Conservation (phyloP, 441 rosid species). For the Eutrema salsugineum region DNA sequence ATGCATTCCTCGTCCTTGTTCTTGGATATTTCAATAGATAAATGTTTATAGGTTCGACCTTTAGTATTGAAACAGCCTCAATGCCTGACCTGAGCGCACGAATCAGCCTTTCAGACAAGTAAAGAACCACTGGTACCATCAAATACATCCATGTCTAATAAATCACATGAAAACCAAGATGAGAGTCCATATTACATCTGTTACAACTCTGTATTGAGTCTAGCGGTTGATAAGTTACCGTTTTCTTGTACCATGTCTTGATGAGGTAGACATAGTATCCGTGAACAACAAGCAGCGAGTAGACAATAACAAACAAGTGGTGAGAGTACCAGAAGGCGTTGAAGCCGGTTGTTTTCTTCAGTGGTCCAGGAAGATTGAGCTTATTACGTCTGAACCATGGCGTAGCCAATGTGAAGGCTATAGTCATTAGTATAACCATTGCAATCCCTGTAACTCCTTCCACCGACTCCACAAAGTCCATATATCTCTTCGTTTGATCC, state of each 20-base stretch:
- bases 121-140: conserved; percentile 55
- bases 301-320: conserved; percentile 61
- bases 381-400: conserved; percentile 56
- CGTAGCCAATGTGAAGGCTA: conserved; percentile 56
- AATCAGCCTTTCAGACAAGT: conserved; percentile 47
- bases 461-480: conserved; percentile 42
- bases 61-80: conserved; percentile 50
- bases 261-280: conserved; percentile 49
- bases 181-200: background rate
- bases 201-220: background rate
- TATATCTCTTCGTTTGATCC: conserved; percentile 39
- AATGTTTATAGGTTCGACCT: conserved; percentile 37
- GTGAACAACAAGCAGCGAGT: conserved; percentile 48
- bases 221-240: conserved; percentile 27
- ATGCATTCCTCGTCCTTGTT: background rate
- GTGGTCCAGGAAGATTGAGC: conserved; percentile 46
- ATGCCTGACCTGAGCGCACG: conserved; percentile 59
- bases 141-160: conserved; percentile 73
- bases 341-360: conserved; percentile 59
- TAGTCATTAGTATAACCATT: conserved; percentile 57
- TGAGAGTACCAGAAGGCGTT: conserved; percentile 77
- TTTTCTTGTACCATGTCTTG: conserved; percentile 51
- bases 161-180: conserved; percentile 3
- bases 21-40: background rate
- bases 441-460: conserved; percentile 55